Base-by-base conservation (phyloP, 1,284 basidiomycete genomes). In the Leccinum fallax region DNA sequence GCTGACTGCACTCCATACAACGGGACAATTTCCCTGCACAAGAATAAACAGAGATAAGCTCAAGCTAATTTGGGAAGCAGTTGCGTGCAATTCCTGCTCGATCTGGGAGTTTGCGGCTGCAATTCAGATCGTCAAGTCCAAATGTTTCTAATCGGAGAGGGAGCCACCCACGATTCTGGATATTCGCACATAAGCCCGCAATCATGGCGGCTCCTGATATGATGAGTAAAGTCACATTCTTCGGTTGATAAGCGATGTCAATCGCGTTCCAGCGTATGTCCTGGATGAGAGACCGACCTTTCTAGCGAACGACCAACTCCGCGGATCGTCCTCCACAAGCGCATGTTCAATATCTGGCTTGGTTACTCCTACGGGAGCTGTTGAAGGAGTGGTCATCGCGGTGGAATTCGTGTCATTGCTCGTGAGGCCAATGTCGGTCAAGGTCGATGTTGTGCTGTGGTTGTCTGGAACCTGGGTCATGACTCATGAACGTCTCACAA, bases 31-130 rank as follows among this genome's bases (percentile, higher is more conserved):
- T 0, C 92, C 92, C 73, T 93, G 92, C 7, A 89, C 71, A 19
- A 93, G 78, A 64, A 95, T 92, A 76, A 92, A 96, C 9, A 94
- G 66, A 1, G 90, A 89, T 15, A 95, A 73, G 67, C 85, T 90
- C 67, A 90, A 78, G 52, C 92, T 90, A 60, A 96, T 89, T 62
- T 92, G 80, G 0, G 83, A 80, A 40, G 86, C 81, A 0, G 84
- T 87, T 0, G 91, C 89, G 55, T 86, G 80, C 15, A 95, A 79
- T 34, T 92, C 81, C 1, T 73, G 69, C 68, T 91, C 80, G 69
- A 95, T 87, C 61, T 92, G 80, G 49, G 86, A 79, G 56, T 94
- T 89, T 1, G 88, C 85, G 40, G 89, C 89, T 85, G 66, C 19
- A 53, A 11, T 30, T 10, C 16, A 26, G 2, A 40, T 30, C 16